These are phyloP conservation scores for Erigeron philadelphicus DNA, from an alignment of 140 eudicot species.

Conservation along the genomic window DNA sequence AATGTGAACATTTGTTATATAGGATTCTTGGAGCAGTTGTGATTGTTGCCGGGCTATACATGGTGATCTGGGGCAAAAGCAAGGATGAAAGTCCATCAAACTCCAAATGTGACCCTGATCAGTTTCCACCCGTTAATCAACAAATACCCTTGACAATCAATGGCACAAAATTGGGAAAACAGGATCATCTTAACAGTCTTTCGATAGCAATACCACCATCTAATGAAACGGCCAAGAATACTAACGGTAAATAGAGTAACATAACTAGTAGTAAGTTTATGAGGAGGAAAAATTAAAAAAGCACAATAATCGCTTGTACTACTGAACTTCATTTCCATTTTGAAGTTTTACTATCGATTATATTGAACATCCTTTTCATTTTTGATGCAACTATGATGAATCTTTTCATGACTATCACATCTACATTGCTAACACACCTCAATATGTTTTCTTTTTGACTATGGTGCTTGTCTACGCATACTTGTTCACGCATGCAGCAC, in stretches of 20 bases:
- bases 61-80: conserved; percentile 68
- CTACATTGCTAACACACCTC: conserved; percentile 13
- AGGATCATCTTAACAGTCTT: conserved; percentile 15
- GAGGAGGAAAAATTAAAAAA: not conserved
- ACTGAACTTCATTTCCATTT: not conserved
- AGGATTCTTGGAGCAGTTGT: conserved; percentile 55
- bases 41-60: conserved; percentile 47
- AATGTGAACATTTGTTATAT: conserved; percentile 14
- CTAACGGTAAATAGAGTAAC: conserved; percentile 21
- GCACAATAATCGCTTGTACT: conserved; percentile 20
- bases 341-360: conserved; percentile 27
- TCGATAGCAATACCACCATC: conserved; percentile 31
- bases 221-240: conserved; percentile 18
- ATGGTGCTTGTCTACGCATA: conserved; percentile 32
- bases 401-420: conserved; percentile 22
- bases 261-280: not conserved
- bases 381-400: not conserved
- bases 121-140: conserved; percentile 29
- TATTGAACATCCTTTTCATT: conserved; percentile 14
- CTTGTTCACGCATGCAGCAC: conserved; percentile 20
- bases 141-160: conserved; percentile 30
- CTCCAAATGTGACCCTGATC: conserved; percentile 31
- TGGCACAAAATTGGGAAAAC: conserved; percentile 15
- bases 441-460: conserved; percentile 25
- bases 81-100: conserved; percentile 33